Conservation (phyloP, 345 rosid species). For the Gynandropsis gynandra region DNA sequence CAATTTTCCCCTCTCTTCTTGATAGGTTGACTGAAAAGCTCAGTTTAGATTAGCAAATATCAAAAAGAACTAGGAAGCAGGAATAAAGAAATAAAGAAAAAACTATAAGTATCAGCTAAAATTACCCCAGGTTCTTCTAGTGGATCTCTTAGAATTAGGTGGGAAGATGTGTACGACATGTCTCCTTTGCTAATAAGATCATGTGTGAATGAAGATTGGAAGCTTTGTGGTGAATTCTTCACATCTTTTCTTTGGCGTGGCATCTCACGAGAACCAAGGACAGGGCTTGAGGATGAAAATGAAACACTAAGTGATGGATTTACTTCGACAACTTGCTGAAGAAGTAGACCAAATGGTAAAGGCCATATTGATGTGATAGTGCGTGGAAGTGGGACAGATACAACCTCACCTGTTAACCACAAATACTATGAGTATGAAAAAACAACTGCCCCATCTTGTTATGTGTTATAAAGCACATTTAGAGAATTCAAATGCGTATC, state of each 20-base stretch:
- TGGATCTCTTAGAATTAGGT: slow-evolving; percentile 70
- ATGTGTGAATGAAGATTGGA: slow-evolving; percentile 29
- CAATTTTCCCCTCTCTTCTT: slow-evolving; percentile 86
- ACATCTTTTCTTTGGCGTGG: slow-evolving; percentile 57
- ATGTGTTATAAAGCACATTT: slow-evolving; percentile 9
- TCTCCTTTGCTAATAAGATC: slow-evolving; percentile 46
- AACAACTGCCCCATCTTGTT: slow-evolving; percentile 5
- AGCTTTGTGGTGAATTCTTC: slow-evolving; percentile 39
- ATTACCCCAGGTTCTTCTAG: slow-evolving; percentile 79
- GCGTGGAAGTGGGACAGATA: slow-evolving; percentile 58
- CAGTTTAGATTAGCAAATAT: slow-evolving; percentile 4
- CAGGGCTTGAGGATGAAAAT: slow-evolving; percentile 45
- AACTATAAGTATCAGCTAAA: slow-evolving; percentile 9
- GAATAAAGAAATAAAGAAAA: slow-evolving; percentile 15
- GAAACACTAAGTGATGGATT: slow-evolving; percentile 33
- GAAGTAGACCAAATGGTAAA: slow-evolving; percentile 82
- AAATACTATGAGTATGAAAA: slow-evolving; percentile 13
- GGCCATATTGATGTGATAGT: slow-evolving; percentile 78
- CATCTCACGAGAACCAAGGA: slow-evolving; percentile 47
- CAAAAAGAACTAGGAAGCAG: slow-evolving; percentile 16
- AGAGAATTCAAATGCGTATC: slow-evolving; percentile 15
- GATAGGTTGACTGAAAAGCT: slow-evolving; percentile 48
- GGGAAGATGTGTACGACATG: slow-evolving; percentile 46
- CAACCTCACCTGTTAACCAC: slow-evolving; percentile 63
- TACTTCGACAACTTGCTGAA: slow-evolving; percentile 59